Evolutionary conservation across 2,329 filamentous ascomycete species (phyloP).

Genomic region (Lecanicillium sp.): DNA sequence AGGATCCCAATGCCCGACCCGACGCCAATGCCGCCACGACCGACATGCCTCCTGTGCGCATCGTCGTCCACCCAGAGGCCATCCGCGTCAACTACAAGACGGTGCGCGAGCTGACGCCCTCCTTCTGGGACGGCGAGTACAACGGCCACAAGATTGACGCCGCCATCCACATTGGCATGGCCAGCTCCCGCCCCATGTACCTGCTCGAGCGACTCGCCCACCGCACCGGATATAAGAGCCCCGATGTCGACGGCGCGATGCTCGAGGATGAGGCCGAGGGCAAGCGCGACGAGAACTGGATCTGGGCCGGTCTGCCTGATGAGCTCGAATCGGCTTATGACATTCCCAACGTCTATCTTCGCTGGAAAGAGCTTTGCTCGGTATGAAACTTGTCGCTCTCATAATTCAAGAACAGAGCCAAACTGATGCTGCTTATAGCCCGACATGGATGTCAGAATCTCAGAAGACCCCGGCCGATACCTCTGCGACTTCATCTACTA

Average conservation of each 20-base stretch:
- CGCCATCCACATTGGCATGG: slow-evolving; percentile 76
- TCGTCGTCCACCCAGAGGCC: slow-evolving; percentile 59
- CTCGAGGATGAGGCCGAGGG: slow-evolving; percentile 49
- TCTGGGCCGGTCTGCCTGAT: slow-evolving; percentile 48
- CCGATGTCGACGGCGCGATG: slow-evolving; percentile 62
- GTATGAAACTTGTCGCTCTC: slow-evolving; percentile 30
- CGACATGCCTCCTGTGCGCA: slow-evolving; percentile 45
- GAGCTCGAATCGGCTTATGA: slow-evolving; percentile 54
- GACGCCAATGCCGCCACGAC: slow-evolving; percentile 19
- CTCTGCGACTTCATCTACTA: slow-evolving; percentile 77
- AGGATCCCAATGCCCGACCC: slow-evolving; percentile 28
- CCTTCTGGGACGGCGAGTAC: slow-evolving; percentile 46
- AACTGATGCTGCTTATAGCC: slow-evolving; percentile 21
- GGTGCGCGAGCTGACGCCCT: slow-evolving; percentile 58
- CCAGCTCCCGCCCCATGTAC: slow-evolving; percentile 58
- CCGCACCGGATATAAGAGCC: slow-evolving; percentile 63
- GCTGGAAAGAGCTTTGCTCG: slow-evolving; percentile 48
- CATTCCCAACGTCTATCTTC: slow-evolving; percentile 47
- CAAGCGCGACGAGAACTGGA: slow-evolving; percentile 40
- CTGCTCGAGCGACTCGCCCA: slow-evolving; percentile 65
- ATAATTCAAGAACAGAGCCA: neutral
- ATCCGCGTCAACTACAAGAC: slow-evolving; percentile 66
- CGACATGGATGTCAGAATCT: slow-evolving; percentile 48
- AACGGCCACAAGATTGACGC: slow-evolving; percentile 49
- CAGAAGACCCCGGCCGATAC: slow-evolving; percentile 65